Conservation (phyloP, 768 basidiomycete species). For the Rhodosporidiobolus sp. region DNA sequence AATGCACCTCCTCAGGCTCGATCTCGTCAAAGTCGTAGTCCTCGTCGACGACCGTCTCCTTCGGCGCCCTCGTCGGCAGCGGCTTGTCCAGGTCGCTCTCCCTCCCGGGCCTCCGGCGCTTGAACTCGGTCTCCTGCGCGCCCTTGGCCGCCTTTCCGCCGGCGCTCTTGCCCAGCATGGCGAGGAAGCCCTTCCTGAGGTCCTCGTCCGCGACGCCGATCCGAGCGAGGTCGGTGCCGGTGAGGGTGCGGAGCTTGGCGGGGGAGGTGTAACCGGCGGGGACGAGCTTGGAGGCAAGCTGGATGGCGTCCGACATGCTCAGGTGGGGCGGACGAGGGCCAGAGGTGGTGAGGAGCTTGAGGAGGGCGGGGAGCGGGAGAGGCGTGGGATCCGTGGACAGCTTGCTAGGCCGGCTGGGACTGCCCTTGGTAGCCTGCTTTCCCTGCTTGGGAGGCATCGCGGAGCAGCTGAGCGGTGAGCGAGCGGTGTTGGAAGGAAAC, state of each 20-base stretch:
- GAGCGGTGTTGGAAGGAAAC: background rate
- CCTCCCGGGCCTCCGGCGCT: slow-evolving; percentile 58
- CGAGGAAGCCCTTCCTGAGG: slow-evolving; percentile 17
- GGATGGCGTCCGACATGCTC: slow-evolving; percentile 63
- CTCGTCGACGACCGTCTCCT: slow-evolving; percentile 54
- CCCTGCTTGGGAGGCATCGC: background rate
- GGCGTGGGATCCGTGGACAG: slow-evolving; percentile 47
- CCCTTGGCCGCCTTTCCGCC: slow-evolving; percentile 25
- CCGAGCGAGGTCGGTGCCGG: slow-evolving; percentile 59
- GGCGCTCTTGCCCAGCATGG: slow-evolving; percentile 7
- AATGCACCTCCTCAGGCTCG: slow-evolving; percentile 64
- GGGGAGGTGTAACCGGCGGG: slow-evolving; percentile 55
- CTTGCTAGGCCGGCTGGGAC: slow-evolving; percentile 3
- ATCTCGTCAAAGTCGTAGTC: slow-evolving; percentile 71
- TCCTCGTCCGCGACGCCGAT: slow-evolving; percentile 54
- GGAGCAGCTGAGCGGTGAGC: background rate
- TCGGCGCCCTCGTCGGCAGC: slow-evolving; percentile 56
- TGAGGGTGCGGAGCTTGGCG: slow-evolving; percentile 58
- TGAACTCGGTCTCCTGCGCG: slow-evolving; percentile 34
- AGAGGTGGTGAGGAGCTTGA: slow-evolving; percentile 63
- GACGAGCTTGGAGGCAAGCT: slow-evolving; percentile 59
- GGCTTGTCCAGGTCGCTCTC: slow-evolving; percentile 59
- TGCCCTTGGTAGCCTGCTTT: background rate
- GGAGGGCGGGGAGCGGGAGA: slow-evolving; percentile 63
- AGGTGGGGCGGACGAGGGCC: slow-evolving; percentile 13